Evolutionary conservation across 306 rosid genomes (phyloP).

Genomic region (Neltuma alba): DNA sequence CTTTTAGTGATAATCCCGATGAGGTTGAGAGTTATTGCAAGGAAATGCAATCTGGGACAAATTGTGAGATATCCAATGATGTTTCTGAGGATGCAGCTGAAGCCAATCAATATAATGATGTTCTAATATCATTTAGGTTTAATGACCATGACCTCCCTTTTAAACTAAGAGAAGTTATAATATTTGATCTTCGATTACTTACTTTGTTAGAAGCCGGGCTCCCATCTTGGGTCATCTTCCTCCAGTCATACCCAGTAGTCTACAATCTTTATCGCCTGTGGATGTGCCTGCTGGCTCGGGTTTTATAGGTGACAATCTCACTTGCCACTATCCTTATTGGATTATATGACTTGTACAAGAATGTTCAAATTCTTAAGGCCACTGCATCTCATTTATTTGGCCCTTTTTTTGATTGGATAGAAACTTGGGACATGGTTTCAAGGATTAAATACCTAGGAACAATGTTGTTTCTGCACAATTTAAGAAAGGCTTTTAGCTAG

Average conservation of each 20-base stretch:
- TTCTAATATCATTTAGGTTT: constrained; percentile 73
- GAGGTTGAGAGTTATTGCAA: constrained; percentile 46
- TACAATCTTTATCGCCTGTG: constrained; percentile 95
- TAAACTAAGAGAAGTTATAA: constrained; percentile 64
- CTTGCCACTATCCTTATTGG: constrained; percentile 90
- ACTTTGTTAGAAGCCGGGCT: constrained; percentile 96
- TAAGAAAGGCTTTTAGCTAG: constrained; percentile 83
- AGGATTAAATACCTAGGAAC: constrained; percentile 95
- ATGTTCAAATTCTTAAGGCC: constrained; percentile 93
- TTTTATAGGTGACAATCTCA: constrained; percentile 76
- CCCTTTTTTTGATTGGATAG: constrained; percentile 96
- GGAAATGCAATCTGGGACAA: constrained; percentile 33
- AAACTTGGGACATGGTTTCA: constrained; percentile 95
- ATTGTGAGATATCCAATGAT: constrained; percentile 35
- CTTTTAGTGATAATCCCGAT: constrained; percentile 36
- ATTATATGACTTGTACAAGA: constrained; percentile 91
- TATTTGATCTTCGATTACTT: constrained; percentile 85
- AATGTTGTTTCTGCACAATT: constrained; percentile 88
- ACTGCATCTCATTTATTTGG: constrained; percentile 91
- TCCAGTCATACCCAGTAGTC: constrained; percentile 94
- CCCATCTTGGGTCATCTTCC: constrained; percentile 95
- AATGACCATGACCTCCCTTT: constrained; percentile 86
- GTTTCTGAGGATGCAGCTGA: constrained; percentile 56
- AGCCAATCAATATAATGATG: constrained; percentile 74
- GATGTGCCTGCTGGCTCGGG: constrained; percentile 96